Base-by-base conservation (phyloP, 176 grass and related monocot species). In the Oryza rufipogon region DNA sequence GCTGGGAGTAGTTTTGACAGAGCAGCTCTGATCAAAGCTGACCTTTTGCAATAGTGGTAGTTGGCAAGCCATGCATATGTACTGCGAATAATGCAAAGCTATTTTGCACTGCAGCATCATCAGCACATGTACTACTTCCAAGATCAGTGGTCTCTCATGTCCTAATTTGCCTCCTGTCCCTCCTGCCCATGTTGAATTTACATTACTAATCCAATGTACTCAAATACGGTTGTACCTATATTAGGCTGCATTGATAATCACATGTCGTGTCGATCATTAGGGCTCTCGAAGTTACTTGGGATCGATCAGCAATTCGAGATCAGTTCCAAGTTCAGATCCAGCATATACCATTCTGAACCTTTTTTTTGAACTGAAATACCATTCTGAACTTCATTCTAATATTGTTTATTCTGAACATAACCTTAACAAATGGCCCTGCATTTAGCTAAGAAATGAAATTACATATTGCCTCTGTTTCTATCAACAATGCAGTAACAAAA, bases 21-120 rank as follows among this genome's bases (percentile, higher is more conserved):
- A 12, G 66, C 39, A 38, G 33, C 63, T 17, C 46, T 26, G 63
- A 47, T 38, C 56, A 80, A 86, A 80, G 69, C 84, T 80, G 76
- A 52, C 32, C 69, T 80, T 86, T 54, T 47, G 51, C 70, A 23
- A 54, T 22, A 15, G 39, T 16, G 60, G 42, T 17, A 71, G 51
- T 41, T 64, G 51, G 51, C 84, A 66, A 51, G 45, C 28, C 73
- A 58, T 75, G 68, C 73, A 32, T 32, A 58, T 75, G 68, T 2
- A 19, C 28, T 47, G 41, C 54, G n/a, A 58, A 58, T 19, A 58
- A 58, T 19, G 54, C 9, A 34, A 70, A 17, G 23, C 76, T 77
- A 71, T 41, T 49, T n/a, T 32, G 47, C 67, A 41, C 22, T 72
- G 67, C 54, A 26, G 25, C 52, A 65, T 22, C 51, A 46, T 45